phyloP scores from a whole-genome alignment of 768 basidiomycete genomes.

The Gloeopeniophorella convolvens region DNA sequence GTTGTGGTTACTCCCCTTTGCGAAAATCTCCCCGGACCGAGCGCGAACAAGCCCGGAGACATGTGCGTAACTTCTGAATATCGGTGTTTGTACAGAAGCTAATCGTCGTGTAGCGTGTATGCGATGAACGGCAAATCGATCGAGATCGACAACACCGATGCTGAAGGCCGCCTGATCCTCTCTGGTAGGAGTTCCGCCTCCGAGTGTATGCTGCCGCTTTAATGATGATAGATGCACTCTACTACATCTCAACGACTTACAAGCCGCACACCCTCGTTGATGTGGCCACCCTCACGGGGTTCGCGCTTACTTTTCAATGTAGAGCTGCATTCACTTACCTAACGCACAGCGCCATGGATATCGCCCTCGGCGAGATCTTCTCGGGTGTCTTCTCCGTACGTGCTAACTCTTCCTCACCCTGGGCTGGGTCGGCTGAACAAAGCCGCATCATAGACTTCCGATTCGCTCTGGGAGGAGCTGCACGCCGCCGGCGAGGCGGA shows the following conservation, averaged over 20 bases:
- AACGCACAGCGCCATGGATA: constrained; percentile 52
- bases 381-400: constrained; percentile 73
- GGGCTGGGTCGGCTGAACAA: background rate
- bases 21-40: constrained; percentile 79
- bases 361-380: constrained; percentile 71
- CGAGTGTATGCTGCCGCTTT: background rate
- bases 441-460: constrained; percentile 46
- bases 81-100: no score
- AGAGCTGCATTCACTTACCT: background rate
- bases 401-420: constrained; percentile 4
- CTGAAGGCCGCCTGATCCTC: constrained; percentile 72
- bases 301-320: background rate
- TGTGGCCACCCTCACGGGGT: constrained; percentile 85
- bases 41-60: constrained; percentile 72
- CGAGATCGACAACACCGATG: constrained; percentile 85
- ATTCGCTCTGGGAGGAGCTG: constrained; percentile 66
- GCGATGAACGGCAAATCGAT: constrained; percentile 87
- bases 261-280: constrained; percentile 81
- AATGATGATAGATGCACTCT: constrained; percentile 60
- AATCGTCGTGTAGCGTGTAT: constrained; percentile 47
- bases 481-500: constrained; percentile 64
- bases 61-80: constrained; percentile 61
- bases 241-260: constrained; percentile 71
- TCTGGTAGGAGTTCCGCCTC: constrained; percentile 41
- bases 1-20: constrained; percentile 67